Conservation (phyloP, 2,329 filamentous ascomycete genomes). For the Aureobasidium namibiae region DNA sequence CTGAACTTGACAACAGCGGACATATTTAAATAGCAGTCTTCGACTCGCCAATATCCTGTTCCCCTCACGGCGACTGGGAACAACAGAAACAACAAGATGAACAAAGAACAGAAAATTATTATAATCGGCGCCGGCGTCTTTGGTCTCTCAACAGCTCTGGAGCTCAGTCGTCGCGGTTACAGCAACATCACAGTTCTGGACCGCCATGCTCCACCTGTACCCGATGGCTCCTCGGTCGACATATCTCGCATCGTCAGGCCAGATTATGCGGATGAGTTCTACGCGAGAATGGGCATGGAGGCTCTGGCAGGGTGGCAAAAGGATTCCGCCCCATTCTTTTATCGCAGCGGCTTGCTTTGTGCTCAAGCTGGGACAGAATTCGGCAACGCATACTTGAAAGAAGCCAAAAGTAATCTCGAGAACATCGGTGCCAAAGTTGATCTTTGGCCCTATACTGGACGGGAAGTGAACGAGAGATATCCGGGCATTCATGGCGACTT, state of each 20-base stretch:
- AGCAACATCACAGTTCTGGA: slow-evolving; percentile 22
- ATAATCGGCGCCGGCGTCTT: slow-evolving; percentile 26
- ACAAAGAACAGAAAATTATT: slow-evolving; percentile 19
- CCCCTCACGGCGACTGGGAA: not conserved
- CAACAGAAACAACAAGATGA: not conserved
- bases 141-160: slow-evolving; percentile 29
- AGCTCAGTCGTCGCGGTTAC: slow-evolving; percentile 20
- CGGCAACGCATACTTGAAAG: not conserved
- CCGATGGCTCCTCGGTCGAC: slow-evolving; percentile 29
- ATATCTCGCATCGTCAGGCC: slow-evolving; percentile 33
- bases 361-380: not conserved
- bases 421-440: not conserved
- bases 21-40: too few species aligned
- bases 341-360: not conserved
- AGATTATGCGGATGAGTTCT: slow-evolving; percentile 26
- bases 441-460: not conserved
- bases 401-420: not conserved
- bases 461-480: not conserved
- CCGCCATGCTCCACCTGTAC: not conserved
- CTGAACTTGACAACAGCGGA: too few species aligned
- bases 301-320: slow-evolving; percentile 13
- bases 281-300: slow-evolving; percentile 23
- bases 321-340: not conserved
- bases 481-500: not conserved
- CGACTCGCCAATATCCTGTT: not conserved